These are phyloP conservation scores for Lachnellula hyalina DNA, from an alignment of 2,329 filamentous ascomycete species.

Conservation along the genomic window DNA sequence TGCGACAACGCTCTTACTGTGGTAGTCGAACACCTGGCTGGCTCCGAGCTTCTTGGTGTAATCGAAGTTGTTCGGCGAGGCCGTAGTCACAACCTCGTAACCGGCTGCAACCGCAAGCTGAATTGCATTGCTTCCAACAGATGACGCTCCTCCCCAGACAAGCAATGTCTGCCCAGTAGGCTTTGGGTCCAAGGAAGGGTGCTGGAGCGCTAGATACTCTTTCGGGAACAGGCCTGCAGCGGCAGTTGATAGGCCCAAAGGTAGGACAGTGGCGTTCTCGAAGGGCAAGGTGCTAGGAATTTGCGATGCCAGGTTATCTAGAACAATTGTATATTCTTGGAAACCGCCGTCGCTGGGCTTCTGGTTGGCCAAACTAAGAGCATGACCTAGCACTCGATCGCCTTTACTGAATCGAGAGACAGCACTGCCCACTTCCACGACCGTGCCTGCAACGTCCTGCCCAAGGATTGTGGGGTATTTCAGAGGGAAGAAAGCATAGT, in stretches of 20 bases:
- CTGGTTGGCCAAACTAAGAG: slow-evolving; percentile 35
- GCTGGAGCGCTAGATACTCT: slow-evolving; percentile 6
- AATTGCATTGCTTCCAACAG: slow-evolving; percentile 32
- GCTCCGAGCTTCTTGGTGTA: slow-evolving; percentile 37
- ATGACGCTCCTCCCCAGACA: slow-evolving; percentile 23
- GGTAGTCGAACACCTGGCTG: slow-evolving; percentile 37
- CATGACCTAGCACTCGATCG: slow-evolving; percentile 39
- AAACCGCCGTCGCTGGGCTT: slow-evolving; percentile 30
- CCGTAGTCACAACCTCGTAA: slow-evolving; percentile 36
- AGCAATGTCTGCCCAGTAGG: slow-evolving; percentile 29
- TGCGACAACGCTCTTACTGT: slow-evolving; percentile 4
- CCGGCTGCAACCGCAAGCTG: slow-evolving; percentile 39
- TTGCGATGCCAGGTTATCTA: slow-evolving; percentile 12
- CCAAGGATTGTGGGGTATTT: slow-evolving; percentile 34
- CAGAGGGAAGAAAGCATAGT: background rate
- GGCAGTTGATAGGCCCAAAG: slow-evolving; percentile 30
- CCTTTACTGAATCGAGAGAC: slow-evolving; percentile 6
- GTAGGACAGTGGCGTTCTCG: slow-evolving; percentile 27
- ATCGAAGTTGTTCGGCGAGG: slow-evolving; percentile 30
- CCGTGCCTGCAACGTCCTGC: slow-evolving; percentile 8
- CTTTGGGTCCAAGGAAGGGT: background rate
- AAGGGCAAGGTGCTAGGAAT: slow-evolving; percentile 27
- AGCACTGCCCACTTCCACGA: slow-evolving; percentile 4
- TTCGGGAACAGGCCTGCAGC: slow-evolving; percentile 14
- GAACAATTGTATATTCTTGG: slow-evolving; percentile 26